phyloP scores from a whole-genome alignment of 2,329 filamentous ascomycete species.

The Colletotrichum liriopes region DNA sequence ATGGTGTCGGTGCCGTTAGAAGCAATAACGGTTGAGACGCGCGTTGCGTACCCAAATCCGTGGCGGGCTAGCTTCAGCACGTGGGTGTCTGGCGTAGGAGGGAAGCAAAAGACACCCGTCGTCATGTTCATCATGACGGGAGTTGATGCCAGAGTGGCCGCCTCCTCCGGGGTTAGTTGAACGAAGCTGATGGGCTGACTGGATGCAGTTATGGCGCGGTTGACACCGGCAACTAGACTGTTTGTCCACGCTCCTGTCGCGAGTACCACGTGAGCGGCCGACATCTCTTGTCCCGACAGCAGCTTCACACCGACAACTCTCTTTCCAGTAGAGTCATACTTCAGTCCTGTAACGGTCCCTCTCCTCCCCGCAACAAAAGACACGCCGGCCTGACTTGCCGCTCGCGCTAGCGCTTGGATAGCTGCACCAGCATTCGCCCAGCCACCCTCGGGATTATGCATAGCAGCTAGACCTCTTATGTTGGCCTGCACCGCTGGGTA shows the following conservation, averaged over 20 bases:
- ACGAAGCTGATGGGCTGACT: conserved; percentile 79
- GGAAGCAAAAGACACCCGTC: conserved; percentile 70
- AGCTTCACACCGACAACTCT: neutral
- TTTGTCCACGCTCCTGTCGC: conserved; percentile 79
- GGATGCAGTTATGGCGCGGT: conserved; percentile 73
- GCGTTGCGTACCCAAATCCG: conserved; percentile 68
- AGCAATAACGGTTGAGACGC: conserved; percentile 34
- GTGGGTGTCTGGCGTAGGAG: conserved; percentile 62
- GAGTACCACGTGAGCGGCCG: conserved; percentile 59
- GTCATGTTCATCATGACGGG: conserved; percentile 73
- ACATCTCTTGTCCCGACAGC: conserved; percentile 21
- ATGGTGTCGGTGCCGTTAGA: neutral
- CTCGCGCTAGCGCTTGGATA: neutral
- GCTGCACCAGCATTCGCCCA: neutral
- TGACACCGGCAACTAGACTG: conserved; percentile 65
- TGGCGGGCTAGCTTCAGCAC: conserved; percentile 74
- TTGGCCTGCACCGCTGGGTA: neutral
- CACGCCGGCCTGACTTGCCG: neutral
- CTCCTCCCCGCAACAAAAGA: neutral
- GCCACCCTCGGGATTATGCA: neutral
- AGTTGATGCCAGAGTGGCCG: conserved; percentile 65
- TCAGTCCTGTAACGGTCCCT: neutral
- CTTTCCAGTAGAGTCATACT: neutral
- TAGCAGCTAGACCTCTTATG: neutral
- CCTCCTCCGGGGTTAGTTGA: conserved; percentile 71